phyloP scores from a whole-genome alignment of 2,329 filamentous ascomycete species.

The Byssothecium circinans region DNA sequence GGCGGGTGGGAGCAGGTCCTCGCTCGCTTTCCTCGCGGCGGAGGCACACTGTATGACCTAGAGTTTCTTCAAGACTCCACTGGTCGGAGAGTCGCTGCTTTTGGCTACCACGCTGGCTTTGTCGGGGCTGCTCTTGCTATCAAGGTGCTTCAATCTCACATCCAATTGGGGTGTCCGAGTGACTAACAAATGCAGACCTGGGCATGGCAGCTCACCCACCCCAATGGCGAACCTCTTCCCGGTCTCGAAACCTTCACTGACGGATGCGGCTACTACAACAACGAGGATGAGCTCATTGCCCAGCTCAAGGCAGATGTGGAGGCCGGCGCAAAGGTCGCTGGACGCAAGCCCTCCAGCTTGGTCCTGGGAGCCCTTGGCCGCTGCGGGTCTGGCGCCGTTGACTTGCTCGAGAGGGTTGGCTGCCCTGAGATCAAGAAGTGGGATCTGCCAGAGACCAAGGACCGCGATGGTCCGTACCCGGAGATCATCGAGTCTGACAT shows the following conservation, averaged over 20 bases:
- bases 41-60: conserved; percentile 78
- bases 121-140: conserved; percentile 51
- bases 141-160: conserved; percentile 28
- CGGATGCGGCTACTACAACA: conserved; percentile 63
- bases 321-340: conserved; percentile 66
- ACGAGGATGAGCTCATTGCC: conserved; percentile 71
- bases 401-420: conserved; percentile 75
- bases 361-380: conserved; percentile 80
- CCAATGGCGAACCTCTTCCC: conserved; percentile 66
- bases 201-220: conserved; percentile 77
- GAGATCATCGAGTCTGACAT: conserved; percentile 70
- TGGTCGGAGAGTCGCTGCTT: conserved; percentile 71
- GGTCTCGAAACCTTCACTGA: conserved; percentile 58
- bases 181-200: too few relatives aligned
- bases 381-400: conserved; percentile 82
- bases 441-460: conserved; percentile 77
- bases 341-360: conserved; percentile 71
- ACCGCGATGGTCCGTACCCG: conserved; percentile 68
- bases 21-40: conserved; percentile 74
- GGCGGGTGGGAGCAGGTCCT: conserved; percentile 72
- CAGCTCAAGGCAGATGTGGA: conserved; percentile 74
- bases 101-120: conserved; percentile 58
- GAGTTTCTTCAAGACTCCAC: conserved; percentile 79
- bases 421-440: conserved; percentile 70
- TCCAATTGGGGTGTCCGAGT: too few relatives aligned